phyloP scores from a whole-genome alignment of 768 basidiomycete genomes.

The Multifurca ochricompacta region DNA sequence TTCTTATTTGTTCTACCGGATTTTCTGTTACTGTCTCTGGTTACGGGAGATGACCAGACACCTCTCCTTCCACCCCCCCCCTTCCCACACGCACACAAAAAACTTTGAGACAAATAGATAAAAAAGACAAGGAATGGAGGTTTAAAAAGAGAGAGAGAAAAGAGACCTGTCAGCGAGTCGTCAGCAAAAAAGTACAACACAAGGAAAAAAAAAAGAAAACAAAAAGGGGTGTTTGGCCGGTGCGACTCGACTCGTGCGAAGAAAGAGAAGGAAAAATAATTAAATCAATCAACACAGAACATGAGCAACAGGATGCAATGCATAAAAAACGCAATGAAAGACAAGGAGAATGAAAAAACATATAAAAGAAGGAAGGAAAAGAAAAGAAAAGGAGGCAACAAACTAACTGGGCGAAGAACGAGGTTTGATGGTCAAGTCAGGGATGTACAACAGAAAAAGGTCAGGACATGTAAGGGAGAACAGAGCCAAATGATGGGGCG shows the following conservation, averaged over 20 bases:
- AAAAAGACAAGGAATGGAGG: background rate
- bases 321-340: background rate
- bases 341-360: background rate
- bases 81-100: background rate
- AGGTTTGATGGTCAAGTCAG: too few species aligned
- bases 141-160: background rate
- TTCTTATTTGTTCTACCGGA: too few species aligned
- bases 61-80: slow-evolving; percentile 3
- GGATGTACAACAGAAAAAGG: too few species aligned
- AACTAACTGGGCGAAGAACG: too few species aligned
- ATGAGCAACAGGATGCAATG: background rate
- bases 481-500: too few species aligned
- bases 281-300: background rate
- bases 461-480: too few species aligned
- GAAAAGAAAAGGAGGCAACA: too few species aligned
- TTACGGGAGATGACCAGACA: too few species aligned
- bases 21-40: too few species aligned
- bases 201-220: background rate
- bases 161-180: background rate
- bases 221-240: too few species aligned
- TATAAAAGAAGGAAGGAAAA: too few species aligned
- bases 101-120: background rate
- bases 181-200: slow-evolving; percentile 14
- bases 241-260: slow-evolving; percentile 5
- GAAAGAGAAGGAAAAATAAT: background rate